A percentile compares a stretch with the other conserved stretches of the same genome.
These are phyloP conservation scores for Colletotrichum sp. DNA, from an alignment of 2,329 filamentous ascomycete species.

Conservation along the genomic window DNA sequence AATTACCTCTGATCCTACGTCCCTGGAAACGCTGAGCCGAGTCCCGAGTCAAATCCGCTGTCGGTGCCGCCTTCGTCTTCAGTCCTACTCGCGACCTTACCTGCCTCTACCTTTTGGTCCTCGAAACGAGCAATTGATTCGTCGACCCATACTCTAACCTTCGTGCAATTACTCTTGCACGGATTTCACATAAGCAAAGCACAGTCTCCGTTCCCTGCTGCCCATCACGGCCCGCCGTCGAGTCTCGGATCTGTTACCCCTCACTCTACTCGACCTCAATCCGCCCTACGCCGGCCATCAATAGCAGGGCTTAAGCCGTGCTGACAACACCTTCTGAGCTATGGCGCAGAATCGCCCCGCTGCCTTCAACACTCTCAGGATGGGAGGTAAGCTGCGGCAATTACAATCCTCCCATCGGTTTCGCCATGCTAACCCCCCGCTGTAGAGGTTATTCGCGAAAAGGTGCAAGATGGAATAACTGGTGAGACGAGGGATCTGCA, in stretches of 20 bases:
- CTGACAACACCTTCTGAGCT: conserved; percentile 21
- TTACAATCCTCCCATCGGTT: conserved; percentile 11
- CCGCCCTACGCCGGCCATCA: conserved; percentile 19
- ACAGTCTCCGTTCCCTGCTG: conserved; percentile 23
- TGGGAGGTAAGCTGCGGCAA: conserved; percentile 81
- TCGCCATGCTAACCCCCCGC: neutral
- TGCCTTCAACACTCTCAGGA: conserved; percentile 86
- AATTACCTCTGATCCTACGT: neutral
- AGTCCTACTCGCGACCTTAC: neutral
- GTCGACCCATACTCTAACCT: neutral
- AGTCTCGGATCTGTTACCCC: conserved; percentile 31
- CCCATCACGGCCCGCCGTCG: conserved; percentile 42
- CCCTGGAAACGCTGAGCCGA: neutral
- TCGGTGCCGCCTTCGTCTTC: conserved; percentile 1
- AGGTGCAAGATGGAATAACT: conserved; percentile 97
- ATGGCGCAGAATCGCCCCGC: conserved; percentile 95
- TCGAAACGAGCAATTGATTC: conserved; percentile 12
- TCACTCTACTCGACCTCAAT: conserved; percentile 28
- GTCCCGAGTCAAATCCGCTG: conserved; percentile 4
- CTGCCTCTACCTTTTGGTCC: neutral
- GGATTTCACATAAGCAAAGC: neutral
- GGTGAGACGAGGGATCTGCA: conserved; percentile 96
- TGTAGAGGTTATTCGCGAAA: conserved; percentile 95
- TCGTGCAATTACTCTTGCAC: conserved; percentile 14
- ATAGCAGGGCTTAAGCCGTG: conserved; percentile 22